A percentile compares a stretch with the other conserved stretches of the same genome.
These are phyloP conservation scores for Sphaerulina vaccinii DNA, from an alignment of 2,329 filamentous ascomycete genomes.

Conservation along the genomic window DNA sequence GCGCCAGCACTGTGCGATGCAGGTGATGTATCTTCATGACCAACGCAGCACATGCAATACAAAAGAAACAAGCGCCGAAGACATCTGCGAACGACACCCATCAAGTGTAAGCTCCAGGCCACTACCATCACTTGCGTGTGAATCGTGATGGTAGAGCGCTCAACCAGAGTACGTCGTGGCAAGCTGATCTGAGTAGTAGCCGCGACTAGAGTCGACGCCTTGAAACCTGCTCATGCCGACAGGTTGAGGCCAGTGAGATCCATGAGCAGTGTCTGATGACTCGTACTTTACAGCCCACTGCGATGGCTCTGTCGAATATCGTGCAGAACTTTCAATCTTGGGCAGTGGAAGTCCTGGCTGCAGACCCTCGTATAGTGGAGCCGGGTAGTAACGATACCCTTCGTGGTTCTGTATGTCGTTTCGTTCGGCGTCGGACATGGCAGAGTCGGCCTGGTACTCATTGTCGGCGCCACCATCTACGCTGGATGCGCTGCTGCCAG, in stretches of 20 bases:
- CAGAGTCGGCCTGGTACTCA: slow-evolving; percentile 38
- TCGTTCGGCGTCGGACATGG: slow-evolving; percentile 44
- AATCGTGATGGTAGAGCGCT: neutral
- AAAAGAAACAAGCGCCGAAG: slow-evolving; percentile 19
- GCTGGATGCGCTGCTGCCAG: slow-evolving; percentile 45
- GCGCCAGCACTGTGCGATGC: slow-evolving; percentile 23
- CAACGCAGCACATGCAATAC: slow-evolving; percentile 31
- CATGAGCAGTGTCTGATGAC: slow-evolving; percentile 38
- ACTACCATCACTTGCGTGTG: neutral
- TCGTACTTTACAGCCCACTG: slow-evolving; percentile 45
- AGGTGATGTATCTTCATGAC: slow-evolving; percentile 20
- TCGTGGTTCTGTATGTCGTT: slow-evolving; percentile 43
- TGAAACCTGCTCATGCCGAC: slow-evolving; percentile 46
- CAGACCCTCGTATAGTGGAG: slow-evolving; percentile 45
- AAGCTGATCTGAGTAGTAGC: slow-evolving; percentile 48
- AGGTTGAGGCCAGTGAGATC: slow-evolving; percentile 36
- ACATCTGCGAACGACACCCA: neutral
- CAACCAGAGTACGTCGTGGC: slow-evolving; percentile 26
- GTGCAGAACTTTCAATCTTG: slow-evolving; percentile 34
- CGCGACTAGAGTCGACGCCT: slow-evolving; percentile 48
- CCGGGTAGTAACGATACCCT: slow-evolving; percentile 50
- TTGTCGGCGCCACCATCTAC: slow-evolving; percentile 35
- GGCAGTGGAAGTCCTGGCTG: slow-evolving; percentile 30
- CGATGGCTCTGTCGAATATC: slow-evolving; percentile 35
- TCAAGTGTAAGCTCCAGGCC: neutral